Evolutionary conservation across 2,329 filamentous ascomycete species (phyloP), one percentile per base, ranked within the genome.

Genomic region (Calonectria pauciramosa): DNA sequence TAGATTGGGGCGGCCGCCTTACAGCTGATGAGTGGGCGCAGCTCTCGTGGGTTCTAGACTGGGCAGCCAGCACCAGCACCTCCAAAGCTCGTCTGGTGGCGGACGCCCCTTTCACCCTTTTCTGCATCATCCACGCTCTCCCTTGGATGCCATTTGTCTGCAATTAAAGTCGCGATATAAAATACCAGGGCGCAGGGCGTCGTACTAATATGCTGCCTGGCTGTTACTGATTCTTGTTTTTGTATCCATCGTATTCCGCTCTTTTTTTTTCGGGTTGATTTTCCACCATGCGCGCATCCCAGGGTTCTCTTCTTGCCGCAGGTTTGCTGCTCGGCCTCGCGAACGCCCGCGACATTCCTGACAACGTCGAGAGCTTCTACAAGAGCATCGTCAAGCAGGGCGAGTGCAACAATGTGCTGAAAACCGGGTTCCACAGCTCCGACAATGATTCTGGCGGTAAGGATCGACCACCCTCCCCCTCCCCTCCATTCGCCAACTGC

Each of bases 351-450:
- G 82, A 85, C 26, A 74, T 89, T 4, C 87, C 88, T 16, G 75
- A 80, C 56, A 88, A 88, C 72, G 80, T 89, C 26, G 80, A 82
- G 60, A 77, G 71, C 68, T 86, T 89, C 71, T 87, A 87, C 79
- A 82, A 88, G 70, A 82, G 81, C 68, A 80, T 89, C 74, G 82
- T 82, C 73, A 77, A 75, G 28, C 80, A 85, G 56, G 83, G 84
- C 30, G 77, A 84, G 54, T 89, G 87, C 77, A 82, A 78, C 52
- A 83, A 86, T 20, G 75, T 80, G 4, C 81, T 88, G 4, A 83
- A 84, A n/a, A 78, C 76, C 0, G 86, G 86, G 2, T 88, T 88
- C 76, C 85, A 85, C 80, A 86, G 85, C 76, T 74, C 80, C 7
- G 80, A 86, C 20, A 82, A 82, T 34, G 84, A 85, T 56, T 79